Percentiles rank a stretch among this genome's conserved stretches.
These are phyloP conservation scores for Wickerhamiella musiphila DNA, from an alignment of 805 yeast genomes.

Conservation along the genomic window DNA sequence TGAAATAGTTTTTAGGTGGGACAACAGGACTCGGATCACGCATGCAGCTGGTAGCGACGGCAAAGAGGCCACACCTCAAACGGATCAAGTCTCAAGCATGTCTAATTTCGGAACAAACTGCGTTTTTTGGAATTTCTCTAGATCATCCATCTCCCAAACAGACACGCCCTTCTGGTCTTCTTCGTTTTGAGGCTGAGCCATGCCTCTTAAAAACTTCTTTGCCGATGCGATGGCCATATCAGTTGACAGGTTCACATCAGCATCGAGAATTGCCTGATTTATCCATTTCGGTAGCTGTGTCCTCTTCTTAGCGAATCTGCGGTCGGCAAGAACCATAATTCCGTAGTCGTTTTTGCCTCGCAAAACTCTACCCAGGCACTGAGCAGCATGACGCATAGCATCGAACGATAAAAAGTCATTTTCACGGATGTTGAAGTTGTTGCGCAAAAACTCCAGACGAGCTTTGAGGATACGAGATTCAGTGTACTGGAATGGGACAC, in stretches of 20 bases:
- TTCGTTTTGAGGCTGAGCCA: constrained; percentile 86
- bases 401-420: constrained; percentile 92
- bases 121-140: constrained; percentile 11
- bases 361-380: constrained; percentile 89
- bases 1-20: too few relatives aligned
- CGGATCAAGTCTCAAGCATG: too few relatives aligned
- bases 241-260: constrained; percentile 80
- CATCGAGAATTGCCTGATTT: constrained; percentile 77
- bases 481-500: constrained; percentile 97
- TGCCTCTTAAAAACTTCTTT: constrained; percentile 72
- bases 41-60: too few relatives aligned
- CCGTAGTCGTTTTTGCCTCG: constrained; percentile 99
- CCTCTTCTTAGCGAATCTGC: constrained; percentile 75
- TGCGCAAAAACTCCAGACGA: constrained; percentile 79
- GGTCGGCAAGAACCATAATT: constrained; percentile 92
- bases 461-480: constrained; percentile 94
- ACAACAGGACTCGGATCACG: too few relatives aligned
- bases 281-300: constrained; percentile 94
- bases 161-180: constrained; percentile 88
- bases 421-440: constrained; percentile 81
- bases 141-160: constrained; percentile 60
- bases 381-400: constrained; percentile 99
- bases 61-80: too few relatives aligned
- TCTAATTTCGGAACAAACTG: too few relatives aligned
- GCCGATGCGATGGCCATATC: constrained; percentile 97